These are phyloP conservation scores for Lentinula lateritia DNA, from an alignment of 768 basidiomycete genomes.

Conservation along the genomic window DNA sequence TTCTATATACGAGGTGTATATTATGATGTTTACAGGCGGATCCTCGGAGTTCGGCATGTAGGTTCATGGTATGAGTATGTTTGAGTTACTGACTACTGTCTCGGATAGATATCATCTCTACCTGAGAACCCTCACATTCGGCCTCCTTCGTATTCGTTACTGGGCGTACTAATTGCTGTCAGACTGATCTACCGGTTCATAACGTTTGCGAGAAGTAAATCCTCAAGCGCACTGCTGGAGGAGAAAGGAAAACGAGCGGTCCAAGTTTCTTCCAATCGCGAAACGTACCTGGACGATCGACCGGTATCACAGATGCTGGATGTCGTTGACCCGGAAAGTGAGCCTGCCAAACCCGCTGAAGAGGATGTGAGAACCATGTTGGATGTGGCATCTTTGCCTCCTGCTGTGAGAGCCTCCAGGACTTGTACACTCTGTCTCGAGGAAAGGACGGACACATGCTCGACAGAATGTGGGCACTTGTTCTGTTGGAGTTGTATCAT, in stretches of 20 bases:
- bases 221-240: slow-evolving; percentile 9
- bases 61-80: slow-evolving; percentile 6
- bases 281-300: slow-evolving; percentile 52
- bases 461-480: slow-evolving; percentile 85
- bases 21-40: slow-evolving; percentile 63
- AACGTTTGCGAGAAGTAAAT: slow-evolving; percentile 29
- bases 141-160: slow-evolving; percentile 82
- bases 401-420: slow-evolving; percentile 47
- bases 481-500: slow-evolving; percentile 91
- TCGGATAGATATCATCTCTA: slow-evolving; percentile 62
- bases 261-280: slow-evolving; percentile 20
- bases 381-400: slow-evolving; percentile 51
- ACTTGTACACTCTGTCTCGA: slow-evolving; percentile 83
- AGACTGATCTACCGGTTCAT: slow-evolving; percentile 61
- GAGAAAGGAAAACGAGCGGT: slow-evolving; percentile 26
- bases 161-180: slow-evolving; percentile 67
- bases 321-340: slow-evolving; percentile 43
- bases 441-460: slow-evolving; percentile 74
- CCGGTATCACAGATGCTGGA: slow-evolving; percentile 55
- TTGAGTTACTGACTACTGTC: background rate
- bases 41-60: slow-evolving; percentile 69
- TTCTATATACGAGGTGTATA: slow-evolving; percentile 83
- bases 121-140: slow-evolving; percentile 65
- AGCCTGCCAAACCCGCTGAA: slow-evolving; percentile 54
- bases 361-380: slow-evolving; percentile 67